These are phyloP conservation scores for Penicillium mononematosum DNA, from an alignment of 495 filamentous ascomycete genomes.

Conservation along the genomic window DNA sequence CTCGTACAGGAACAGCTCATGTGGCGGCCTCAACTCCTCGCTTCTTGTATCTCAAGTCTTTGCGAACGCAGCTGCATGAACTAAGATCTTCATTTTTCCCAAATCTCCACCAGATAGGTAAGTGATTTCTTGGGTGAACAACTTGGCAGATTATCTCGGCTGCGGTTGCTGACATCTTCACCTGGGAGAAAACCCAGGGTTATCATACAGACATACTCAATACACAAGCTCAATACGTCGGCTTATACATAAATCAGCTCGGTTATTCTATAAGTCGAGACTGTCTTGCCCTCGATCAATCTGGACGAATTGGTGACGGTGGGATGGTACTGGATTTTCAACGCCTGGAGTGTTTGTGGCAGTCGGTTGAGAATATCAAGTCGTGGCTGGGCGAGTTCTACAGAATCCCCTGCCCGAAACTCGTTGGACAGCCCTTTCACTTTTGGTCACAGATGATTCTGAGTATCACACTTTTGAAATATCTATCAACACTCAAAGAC, in stretches of 20 bases:
- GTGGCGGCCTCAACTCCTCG: conserved; percentile 14
- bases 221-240: conserved; percentile 35
- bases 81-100: conserved; percentile 17
- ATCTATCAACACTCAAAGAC: conserved; percentile 39
- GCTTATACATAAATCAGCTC: conserved; percentile 39
- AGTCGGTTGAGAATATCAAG: conserved; percentile 36
- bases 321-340: conserved; percentile 26
- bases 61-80: conserved; percentile 27
- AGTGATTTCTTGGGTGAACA: conserved; percentile 6
- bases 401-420: conserved; percentile 21
- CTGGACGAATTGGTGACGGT: conserved; percentile 11
- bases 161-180: conserved; percentile 9
- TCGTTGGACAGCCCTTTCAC: conserved; percentile 32
- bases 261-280: conserved; percentile 26
- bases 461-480: conserved; percentile 36
- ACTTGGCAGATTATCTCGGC: not conserved
- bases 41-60: conserved; percentile 27
- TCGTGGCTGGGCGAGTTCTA: conserved; percentile 37
- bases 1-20: conserved; percentile 11
- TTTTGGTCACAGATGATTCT: conserved; percentile 41
- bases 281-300: conserved; percentile 9
- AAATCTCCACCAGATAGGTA: conserved; percentile 21
- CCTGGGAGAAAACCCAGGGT: not conserved
- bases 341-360: conserved; percentile 37
- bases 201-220: conserved; percentile 26